Evolutionary conservation across 2,329 filamentous ascomycete genomes (phyloP).

Genomic region (Aspergillus pseudoglaucus): DNA sequence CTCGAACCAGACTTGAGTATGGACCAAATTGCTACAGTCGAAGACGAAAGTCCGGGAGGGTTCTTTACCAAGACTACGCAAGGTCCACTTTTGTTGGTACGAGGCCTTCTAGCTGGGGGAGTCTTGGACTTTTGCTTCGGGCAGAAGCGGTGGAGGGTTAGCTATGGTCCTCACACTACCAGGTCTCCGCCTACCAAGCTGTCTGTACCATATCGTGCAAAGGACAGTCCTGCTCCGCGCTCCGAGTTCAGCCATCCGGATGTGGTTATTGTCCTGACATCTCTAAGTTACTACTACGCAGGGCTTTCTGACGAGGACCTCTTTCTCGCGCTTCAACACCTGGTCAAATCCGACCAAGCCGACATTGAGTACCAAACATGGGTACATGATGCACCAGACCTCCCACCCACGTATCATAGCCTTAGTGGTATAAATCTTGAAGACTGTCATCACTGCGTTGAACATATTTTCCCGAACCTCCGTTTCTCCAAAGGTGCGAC

Average conservation of each 20-base stretch:
- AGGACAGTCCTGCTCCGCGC: slow-evolving; percentile 49
- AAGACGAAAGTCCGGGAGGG: slow-evolving; percentile 28
- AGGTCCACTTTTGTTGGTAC: slow-evolving; percentile 21
- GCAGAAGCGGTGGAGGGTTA: slow-evolving; percentile 58
- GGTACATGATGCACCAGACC: slow-evolving; percentile 56
- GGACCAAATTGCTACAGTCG: slow-evolving; percentile 29
- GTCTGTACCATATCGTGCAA: slow-evolving; percentile 55
- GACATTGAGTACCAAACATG: slow-evolving; percentile 41
- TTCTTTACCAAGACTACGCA: slow-evolving; percentile 42
- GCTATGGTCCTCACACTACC: slow-evolving; percentile 52
- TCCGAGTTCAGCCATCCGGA: slow-evolving; percentile 61
- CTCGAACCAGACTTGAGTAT: slow-evolving; percentile 24
- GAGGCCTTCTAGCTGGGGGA: slow-evolving; percentile 49
- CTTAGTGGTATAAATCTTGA: slow-evolving; percentile 48
- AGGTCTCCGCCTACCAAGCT: slow-evolving; percentile 48
- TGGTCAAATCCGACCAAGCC: slow-evolving; percentile 49
- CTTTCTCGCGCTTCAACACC: slow-evolving; percentile 39
- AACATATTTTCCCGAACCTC: slow-evolving; percentile 10
- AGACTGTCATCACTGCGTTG: slow-evolving; percentile 53
- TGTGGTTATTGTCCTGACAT: slow-evolving; percentile 51
- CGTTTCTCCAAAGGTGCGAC: slow-evolving; percentile 27
- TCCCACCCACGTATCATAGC: slow-evolving; percentile 31
- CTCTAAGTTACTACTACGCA: slow-evolving; percentile 50
- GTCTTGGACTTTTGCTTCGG: slow-evolving; percentile 50
- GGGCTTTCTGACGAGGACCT: slow-evolving; percentile 51